A percentile compares a stretch with the other conserved stretches of the same genome.
Conservation (phyloP, 2,329 filamentous ascomycete species). For the Trichoderma aggressivum region DNA sequence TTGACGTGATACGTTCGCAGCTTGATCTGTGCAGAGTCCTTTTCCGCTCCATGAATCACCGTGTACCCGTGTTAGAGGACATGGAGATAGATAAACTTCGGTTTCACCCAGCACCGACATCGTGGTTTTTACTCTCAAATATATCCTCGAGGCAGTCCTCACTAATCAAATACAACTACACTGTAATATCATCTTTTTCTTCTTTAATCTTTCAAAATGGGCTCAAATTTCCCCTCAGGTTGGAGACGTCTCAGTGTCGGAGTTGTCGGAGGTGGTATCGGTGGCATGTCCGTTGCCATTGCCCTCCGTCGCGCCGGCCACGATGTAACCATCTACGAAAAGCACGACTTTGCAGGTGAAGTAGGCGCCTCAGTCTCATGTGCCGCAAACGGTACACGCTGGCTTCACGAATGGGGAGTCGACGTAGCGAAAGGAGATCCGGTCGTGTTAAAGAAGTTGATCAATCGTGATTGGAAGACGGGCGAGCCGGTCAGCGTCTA, state of each 20-base stretch:
- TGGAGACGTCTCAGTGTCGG: constrained; percentile 46
- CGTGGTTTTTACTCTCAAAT: not conserved
- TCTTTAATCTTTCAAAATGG: constrained; percentile 23
- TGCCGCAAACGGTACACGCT: constrained; percentile 66
- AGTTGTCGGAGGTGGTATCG: constrained; percentile 47
- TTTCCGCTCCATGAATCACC: not conserved
- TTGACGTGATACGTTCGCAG: not conserved
- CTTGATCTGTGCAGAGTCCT: not conserved
- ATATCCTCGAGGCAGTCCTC: not conserved
- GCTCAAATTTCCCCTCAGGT: constrained; percentile 25
- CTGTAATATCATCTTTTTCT: not conserved
- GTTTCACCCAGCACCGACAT: not conserved
- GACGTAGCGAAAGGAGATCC: constrained; percentile 62
- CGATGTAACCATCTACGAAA: constrained; percentile 60
- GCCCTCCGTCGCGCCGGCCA: constrained; percentile 47
- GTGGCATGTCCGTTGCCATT: constrained; percentile 46
- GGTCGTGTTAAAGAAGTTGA: constrained; percentile 62
- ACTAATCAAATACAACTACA: not conserved
- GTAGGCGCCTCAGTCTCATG: constrained; percentile 66
- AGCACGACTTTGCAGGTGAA: constrained; percentile 63
- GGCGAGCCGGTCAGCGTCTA: constrained; percentile 64
- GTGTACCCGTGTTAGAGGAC: not conserved
- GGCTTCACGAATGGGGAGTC: constrained; percentile 66
- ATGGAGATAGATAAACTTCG: constrained; percentile 2
- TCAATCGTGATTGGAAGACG: constrained; percentile 68